phyloP scores from a whole-genome alignment of 768 basidiomycete species.

The Daedalea quercina region DNA sequence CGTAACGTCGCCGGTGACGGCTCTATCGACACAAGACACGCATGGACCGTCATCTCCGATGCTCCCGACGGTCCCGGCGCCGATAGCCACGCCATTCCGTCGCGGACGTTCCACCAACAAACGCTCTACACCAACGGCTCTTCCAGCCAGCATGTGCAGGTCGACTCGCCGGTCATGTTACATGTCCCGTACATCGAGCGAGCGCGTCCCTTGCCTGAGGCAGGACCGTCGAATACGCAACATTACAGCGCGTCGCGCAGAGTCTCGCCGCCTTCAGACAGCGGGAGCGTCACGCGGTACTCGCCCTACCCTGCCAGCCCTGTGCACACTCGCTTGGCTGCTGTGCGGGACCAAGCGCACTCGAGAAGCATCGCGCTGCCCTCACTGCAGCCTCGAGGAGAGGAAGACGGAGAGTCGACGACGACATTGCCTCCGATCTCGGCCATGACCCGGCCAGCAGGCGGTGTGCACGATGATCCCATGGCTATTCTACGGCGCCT shows the following conservation, averaged over 20 bases:
- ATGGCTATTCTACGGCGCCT: slow-evolving; percentile 61
- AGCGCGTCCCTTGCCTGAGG: neutral
- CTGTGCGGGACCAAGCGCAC: slow-evolving; percentile 6
- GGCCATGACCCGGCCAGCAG: slow-evolving; percentile 56
- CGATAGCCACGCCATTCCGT: neutral
- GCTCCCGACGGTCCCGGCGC: slow-evolving; percentile 17
- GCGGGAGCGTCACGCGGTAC: slow-evolving; percentile 27
- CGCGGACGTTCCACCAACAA: slow-evolving; percentile 1
- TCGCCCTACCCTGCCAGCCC: slow-evolving; percentile 38
- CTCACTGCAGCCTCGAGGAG: slow-evolving; percentile 32
- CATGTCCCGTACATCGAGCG: slow-evolving; percentile 20
- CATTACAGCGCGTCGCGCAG: slow-evolving; percentile 10
- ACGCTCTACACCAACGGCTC: neutral
- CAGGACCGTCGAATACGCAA: neutral
- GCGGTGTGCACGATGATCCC: slow-evolving; percentile 45
- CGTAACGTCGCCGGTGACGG: slow-evolving; percentile 38
- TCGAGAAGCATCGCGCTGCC: slow-evolving; percentile 31
- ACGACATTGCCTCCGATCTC: slow-evolving; percentile 25
- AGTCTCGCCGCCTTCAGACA: slow-evolving; percentile 25
- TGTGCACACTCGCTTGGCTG: slow-evolving; percentile 18
- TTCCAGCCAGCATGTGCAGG: slow-evolving; percentile 2
- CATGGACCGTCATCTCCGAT: slow-evolving; percentile 46
- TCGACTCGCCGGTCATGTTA: slow-evolving; percentile 19
- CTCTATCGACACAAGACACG: slow-evolving; percentile 27
- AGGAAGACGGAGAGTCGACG: neutral